These are phyloP conservation scores for Fraxinus nigra DNA, from an alignment of 305 asterid genomes.

Conservation along the genomic window DNA sequence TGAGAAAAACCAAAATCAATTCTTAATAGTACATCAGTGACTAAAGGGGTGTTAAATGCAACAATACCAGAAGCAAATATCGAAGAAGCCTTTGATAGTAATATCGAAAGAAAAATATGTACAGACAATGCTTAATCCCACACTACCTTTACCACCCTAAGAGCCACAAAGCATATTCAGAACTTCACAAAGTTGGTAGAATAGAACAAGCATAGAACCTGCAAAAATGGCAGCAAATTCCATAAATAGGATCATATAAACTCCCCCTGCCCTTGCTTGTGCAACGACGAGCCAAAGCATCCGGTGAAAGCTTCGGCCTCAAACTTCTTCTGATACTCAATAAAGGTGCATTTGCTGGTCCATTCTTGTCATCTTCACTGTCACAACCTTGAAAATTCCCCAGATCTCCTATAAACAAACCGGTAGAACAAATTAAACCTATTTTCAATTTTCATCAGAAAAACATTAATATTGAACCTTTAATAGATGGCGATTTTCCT, in stretches of 20 bases:
- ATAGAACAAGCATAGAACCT: slow-evolving; percentile 39
- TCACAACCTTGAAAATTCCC: slow-evolving; percentile 24
- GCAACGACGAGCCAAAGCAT: slow-evolving; percentile 55
- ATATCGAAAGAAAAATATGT: background rate
- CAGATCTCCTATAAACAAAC: slow-evolving; percentile 30
- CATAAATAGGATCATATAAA: slow-evolving; percentile 65
- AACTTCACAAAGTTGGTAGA: background rate
- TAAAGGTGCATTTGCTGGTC: slow-evolving; percentile 30
- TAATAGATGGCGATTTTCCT: slow-evolving; percentile 27
- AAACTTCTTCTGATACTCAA: slow-evolving; percentile 28
- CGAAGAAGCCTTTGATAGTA: background rate
- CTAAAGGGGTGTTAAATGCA: background rate
- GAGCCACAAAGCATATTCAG: background rate
- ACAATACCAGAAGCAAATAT: background rate
- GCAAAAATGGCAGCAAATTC: slow-evolving; percentile 91
- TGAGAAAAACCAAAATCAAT: background rate
- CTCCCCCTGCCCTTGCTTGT: slow-evolving; percentile 65
- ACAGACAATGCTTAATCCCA: background rate
- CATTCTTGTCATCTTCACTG: slow-evolving; percentile 28
- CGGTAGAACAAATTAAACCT: background rate
- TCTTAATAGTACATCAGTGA: background rate
- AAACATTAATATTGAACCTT: slow-evolving; percentile 23
- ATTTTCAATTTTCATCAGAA: background rate
- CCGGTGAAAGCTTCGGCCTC: slow-evolving; percentile 32
- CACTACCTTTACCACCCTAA: background rate